These are phyloP conservation scores for Stephania yunnanensis DNA, from an alignment of 164 flowering plant species.

Conservation along the genomic window DNA sequence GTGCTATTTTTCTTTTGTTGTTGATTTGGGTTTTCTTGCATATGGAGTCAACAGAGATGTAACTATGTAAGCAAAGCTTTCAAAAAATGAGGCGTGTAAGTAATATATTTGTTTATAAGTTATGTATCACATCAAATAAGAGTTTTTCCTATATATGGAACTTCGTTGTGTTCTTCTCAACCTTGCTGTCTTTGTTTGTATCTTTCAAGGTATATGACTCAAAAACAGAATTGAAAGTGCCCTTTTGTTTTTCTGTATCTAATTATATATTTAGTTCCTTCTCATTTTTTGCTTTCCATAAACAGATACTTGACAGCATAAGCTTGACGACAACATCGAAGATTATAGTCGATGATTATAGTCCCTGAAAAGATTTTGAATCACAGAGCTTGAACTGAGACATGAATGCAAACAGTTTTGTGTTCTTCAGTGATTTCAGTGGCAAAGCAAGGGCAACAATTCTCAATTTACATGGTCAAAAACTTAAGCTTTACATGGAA, in stretches of 20 bases:
- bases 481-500: no score
- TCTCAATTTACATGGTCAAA: no score
- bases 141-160: not conserved
- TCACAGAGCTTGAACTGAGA: no score
- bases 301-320: no score
- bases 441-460: not conserved
- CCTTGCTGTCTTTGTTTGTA: not conserved
- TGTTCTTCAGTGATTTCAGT: not conserved
- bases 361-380: no score
- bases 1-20: not conserved
- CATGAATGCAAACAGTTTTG: not conserved
- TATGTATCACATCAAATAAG: constrained; percentile 1
- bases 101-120: not conserved
- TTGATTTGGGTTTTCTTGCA: no score
- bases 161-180: not conserved
- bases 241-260: no score
- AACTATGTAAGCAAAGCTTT: not conserved
- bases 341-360: no score
- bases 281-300: no score
- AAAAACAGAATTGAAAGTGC: not conserved
- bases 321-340: no score
- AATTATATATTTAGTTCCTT: no score
- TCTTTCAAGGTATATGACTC: not conserved
- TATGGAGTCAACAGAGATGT: not conserved
- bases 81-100: not conserved